phyloP scores from a whole-genome alignment of 352 stramenopile genomes.

The Globisporangium megalacanthum region DNA sequence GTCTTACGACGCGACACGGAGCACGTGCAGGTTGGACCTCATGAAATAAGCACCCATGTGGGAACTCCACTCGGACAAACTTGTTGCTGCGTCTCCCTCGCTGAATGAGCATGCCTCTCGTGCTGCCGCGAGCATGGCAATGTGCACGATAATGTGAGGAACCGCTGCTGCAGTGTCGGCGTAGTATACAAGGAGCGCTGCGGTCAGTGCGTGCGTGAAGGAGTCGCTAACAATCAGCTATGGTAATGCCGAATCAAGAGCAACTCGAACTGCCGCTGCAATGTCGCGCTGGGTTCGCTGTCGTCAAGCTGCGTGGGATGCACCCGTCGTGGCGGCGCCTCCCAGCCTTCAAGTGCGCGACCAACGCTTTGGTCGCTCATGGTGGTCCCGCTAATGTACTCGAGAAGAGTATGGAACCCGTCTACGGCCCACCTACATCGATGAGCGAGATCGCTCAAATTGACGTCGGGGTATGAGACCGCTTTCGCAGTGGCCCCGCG shows the following conservation, averaged over 20 bases:
- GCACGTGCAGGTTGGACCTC: too few relatives aligned
- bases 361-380: neutral
- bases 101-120: too few relatives aligned
- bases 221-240: neutral
- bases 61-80: too few relatives aligned
- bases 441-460: neutral
- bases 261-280: neutral
- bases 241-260: neutral
- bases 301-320: neutral
- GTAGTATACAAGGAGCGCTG: too few relatives aligned
- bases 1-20: too few relatives aligned
- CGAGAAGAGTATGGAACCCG: neutral
- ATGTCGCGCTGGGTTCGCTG: neutral
- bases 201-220: too few relatives aligned
- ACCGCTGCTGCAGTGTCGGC: too few relatives aligned
- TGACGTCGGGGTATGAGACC: neutral
- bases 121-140: too few relatives aligned
- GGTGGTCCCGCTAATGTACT: neutral
- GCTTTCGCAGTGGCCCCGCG: neutral
- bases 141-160: too few relatives aligned
- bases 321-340: neutral
- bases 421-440: neutral
- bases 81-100: too few relatives aligned
- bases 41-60: too few relatives aligned
- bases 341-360: neutral